A percentile compares a stretch with the other conserved stretches of the same genome.
Evolutionary conservation across 768 basidiomycete genomes (phyloP).

Genomic region (Hygrophorus russula): DNA sequence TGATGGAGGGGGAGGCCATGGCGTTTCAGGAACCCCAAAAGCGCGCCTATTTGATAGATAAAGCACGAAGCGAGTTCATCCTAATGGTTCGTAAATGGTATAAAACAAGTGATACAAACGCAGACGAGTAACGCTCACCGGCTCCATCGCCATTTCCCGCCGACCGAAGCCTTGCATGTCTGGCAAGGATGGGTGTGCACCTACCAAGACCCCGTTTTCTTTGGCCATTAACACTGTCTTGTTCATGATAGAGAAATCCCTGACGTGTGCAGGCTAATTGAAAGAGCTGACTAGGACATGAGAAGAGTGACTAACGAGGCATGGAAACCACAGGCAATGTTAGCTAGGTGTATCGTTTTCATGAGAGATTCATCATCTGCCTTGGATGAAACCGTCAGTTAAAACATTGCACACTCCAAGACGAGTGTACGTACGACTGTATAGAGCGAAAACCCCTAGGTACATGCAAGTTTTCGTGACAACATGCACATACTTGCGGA

Average conservation of each 20-base stretch:
- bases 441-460: background rate
- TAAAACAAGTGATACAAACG: background rate
- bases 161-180: conserved; percentile 58
- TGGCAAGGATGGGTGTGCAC: conserved; percentile 57
- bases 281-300: background rate
- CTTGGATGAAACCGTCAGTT: conserved; percentile 14
- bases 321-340: conserved; percentile 62
- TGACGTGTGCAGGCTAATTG: conserved; percentile 9
- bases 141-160: conserved; percentile 50
- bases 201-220: conserved; percentile 41
- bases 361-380: conserved; percentile 42
- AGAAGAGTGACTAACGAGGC: conserved; percentile 32
- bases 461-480: background rate
- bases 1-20: conserved; percentile 46
- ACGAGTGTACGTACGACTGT: no score
- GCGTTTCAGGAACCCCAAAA: conserved; percentile 44
- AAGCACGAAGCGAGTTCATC: conserved; percentile 47
- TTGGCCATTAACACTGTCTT: conserved; percentile 50
- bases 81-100: conserved; percentile 15
- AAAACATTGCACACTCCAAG: no score
- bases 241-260: conserved; percentile 58
- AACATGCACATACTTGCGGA: conserved; percentile 28
- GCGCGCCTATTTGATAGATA: conserved; percentile 58
- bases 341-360: conserved; percentile 47
- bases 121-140: conserved; percentile 23